Evolutionary conservation across 2,329 filamentous ascomycete species (phyloP).

Genomic region (Didymosphaeria variabile): DNA sequence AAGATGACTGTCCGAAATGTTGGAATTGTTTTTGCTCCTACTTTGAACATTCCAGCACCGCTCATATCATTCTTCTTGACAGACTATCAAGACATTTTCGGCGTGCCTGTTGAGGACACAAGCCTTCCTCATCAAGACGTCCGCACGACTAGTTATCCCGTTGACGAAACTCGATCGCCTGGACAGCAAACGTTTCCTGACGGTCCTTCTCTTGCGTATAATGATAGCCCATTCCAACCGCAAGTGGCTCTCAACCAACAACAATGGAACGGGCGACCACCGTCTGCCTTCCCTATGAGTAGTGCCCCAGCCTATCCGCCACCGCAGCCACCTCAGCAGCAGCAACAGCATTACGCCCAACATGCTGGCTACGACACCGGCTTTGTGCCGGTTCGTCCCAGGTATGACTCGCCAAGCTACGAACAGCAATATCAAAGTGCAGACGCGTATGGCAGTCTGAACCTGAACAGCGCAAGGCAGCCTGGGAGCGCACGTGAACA

Average conservation of each 20-base stretch:
- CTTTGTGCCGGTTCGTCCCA: constrained; percentile 60
- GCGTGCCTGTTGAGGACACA: constrained; percentile 69
- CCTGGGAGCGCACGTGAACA: constrained; percentile 39
- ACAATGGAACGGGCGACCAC: constrained; percentile 34
- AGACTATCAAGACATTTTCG: constrained; percentile 88
- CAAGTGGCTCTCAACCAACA: constrained; percentile 15
- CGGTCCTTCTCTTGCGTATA: constrained; percentile 70
- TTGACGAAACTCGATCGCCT: constrained; percentile 68
- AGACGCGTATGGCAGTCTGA: constrained; percentile 48
- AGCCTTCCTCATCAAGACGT: constrained; percentile 57
- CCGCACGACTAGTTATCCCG: constrained; percentile 52
- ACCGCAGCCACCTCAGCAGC: constrained; percentile 27
- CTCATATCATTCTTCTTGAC: constrained; percentile 94
- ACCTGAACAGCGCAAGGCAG: constrained; percentile 44
- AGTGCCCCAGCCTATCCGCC: constrained; percentile 38
- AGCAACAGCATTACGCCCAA: constrained; percentile 24
- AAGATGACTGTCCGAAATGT: constrained; percentile 98
- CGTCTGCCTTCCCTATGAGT: constrained; percentile 33
- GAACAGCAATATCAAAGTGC: constrained; percentile 37
- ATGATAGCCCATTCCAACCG: constrained; percentile 61
- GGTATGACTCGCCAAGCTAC: constrained; percentile 51
- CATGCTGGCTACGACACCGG: constrained; percentile 56
- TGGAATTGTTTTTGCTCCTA: constrained; percentile 97
- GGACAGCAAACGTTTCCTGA: constrained; percentile 73
- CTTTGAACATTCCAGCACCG: constrained; percentile 92